These are phyloP conservation scores for Neodidymelliopsis sp. DNA, from an alignment of 2,329 filamentous ascomycete genomes.

Conservation along the genomic window DNA sequence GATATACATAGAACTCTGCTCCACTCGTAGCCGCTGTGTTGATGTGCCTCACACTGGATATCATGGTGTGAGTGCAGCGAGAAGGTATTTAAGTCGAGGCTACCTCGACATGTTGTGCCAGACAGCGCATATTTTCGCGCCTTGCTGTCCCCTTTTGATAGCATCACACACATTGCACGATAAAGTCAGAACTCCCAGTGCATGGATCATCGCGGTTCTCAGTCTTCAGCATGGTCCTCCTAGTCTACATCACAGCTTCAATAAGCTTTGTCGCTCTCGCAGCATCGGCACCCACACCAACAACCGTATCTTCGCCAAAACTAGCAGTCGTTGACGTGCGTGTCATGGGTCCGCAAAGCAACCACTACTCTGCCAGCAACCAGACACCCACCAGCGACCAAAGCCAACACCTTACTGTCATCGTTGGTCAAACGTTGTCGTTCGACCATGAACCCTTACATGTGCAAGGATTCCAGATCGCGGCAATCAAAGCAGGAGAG, in stretches of 20 bases:
- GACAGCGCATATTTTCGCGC: too few species aligned
- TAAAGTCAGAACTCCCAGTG: too few species aligned
- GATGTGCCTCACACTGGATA: conserved; percentile 20
- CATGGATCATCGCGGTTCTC: too few species aligned
- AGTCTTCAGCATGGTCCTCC: not conserved
- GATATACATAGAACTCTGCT: conserved; percentile 13
- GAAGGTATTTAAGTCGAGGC: conserved; percentile 2
- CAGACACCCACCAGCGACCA: conserved; percentile 16
- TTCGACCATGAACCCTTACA: conserved; percentile 24
- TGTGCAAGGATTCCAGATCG: conserved; percentile 28
- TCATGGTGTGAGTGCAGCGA: conserved; percentile 1
- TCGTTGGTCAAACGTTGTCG: conserved; percentile 28
- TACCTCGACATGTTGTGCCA: too few species aligned
- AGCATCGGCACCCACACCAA: conserved; percentile 12
- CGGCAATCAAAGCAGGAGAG: conserved; percentile 10
- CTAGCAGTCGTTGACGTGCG: conserved; percentile 23
- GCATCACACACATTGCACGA: too few species aligned
- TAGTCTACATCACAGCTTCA: conserved; percentile 4
- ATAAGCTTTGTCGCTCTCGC: conserved; percentile 10
- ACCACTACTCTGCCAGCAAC: conserved; percentile 17
- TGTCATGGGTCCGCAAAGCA: conserved; percentile 15
- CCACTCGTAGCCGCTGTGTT: conserved; percentile 18
- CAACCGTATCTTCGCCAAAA: not conserved
- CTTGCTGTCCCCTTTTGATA: too few species aligned
- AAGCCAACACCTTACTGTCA: conserved; percentile 21